phyloP scores from a whole-genome alignment of 2,329 filamentous ascomycete genomes.

The Hypoxylon sp. region DNA sequence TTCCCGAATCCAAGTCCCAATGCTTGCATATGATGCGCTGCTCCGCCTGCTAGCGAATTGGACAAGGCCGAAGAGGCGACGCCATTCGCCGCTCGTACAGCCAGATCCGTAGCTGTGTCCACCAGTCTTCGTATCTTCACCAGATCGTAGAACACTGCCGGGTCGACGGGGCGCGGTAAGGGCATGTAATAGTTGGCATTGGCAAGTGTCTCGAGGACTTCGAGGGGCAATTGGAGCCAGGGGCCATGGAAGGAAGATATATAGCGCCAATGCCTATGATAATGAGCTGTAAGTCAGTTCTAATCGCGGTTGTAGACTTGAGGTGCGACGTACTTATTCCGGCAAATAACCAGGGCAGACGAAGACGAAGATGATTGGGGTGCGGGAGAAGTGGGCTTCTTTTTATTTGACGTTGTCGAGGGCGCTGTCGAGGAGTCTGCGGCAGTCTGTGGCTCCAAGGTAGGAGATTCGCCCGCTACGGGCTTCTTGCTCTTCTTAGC shows the following conservation, averaged over 20 bases:
- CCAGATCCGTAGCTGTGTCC: constrained; percentile 83
- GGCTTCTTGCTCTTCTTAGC: constrained; percentile 64
- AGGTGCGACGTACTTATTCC: constrained; percentile 73
- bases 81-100: constrained; percentile 82
- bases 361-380: constrained; percentile 56
- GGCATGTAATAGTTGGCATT: constrained; percentile 85
- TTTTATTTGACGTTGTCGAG: constrained; percentile 43
- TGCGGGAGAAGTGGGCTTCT: constrained; percentile 40
- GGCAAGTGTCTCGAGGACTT: constrained; percentile 83
- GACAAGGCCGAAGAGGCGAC: constrained; percentile 75
- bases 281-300: constrained; percentile 39
- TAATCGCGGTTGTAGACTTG: constrained; percentile 9
- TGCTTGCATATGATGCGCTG: constrained; percentile 56
- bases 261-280: constrained; percentile 82
- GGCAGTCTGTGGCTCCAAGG: constrained; percentile 45
- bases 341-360: constrained; percentile 72
- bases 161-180: constrained; percentile 82
- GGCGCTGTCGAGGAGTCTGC: constrained; percentile 46
- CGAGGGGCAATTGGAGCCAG: constrained; percentile 84
- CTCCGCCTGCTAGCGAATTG: constrained; percentile 64
- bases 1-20: constrained; percentile 71
- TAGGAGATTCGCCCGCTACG: constrained; percentile 49
- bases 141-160: constrained; percentile 85
- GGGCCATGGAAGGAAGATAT: constrained; percentile 87
- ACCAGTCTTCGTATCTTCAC: constrained; percentile 85